Evolutionary conservation across 495 filamentous ascomycete species (phyloP), one percentile per base, ranked within the genome.

Genomic region (Achaetomiella virescens): DNA sequence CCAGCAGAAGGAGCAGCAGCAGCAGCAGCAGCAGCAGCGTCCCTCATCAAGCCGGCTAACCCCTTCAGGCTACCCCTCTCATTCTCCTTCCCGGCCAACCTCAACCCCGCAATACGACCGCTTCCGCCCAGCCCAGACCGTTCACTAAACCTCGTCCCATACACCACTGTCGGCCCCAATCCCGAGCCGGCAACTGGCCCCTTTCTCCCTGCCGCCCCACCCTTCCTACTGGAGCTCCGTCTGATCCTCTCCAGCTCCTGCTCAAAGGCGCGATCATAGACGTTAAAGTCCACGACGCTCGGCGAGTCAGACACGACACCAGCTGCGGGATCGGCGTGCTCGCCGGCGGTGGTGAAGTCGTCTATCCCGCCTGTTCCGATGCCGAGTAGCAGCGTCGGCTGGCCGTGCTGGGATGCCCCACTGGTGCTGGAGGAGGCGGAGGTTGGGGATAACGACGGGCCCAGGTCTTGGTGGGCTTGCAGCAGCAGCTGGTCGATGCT

Each of bases 261-360:
- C 38, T 86, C 81, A 62, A 95, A 97, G 4, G 92, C 92, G 0
- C 78, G 82, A 59, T 95, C 90, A 65, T 95, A 97, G 42, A 96
- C 84, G 60, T 91, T 83, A 58, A 89, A 86, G 42, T 92, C 88
- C 6, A 86, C 86, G 8, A 83, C 85, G 1, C 83, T 82, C 9
- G 90, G 91, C 9, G 87, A 91, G 63, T 96, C 90, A 50, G 87
- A 87, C 38, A 97, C 84, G 17, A 86, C 52, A 2, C 37, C 50
- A 1, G 29, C 20, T 0, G n/a, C 25, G 21, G 21, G 20, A 20
- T 9, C 14, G 6, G 31, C 21, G 22, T 54, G 18, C 11, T 40
- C 25, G 22, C n/a, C 20, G 22, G 38, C 35, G 41, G 22, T 31
- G 44, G 63, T 37, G 41, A 71, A 75, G 29, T 61, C 63, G 36